Evolutionary conservation across 768 basidiomycete species (phyloP).

Genomic region (Trichaptum fuscoviolaceum): DNA sequence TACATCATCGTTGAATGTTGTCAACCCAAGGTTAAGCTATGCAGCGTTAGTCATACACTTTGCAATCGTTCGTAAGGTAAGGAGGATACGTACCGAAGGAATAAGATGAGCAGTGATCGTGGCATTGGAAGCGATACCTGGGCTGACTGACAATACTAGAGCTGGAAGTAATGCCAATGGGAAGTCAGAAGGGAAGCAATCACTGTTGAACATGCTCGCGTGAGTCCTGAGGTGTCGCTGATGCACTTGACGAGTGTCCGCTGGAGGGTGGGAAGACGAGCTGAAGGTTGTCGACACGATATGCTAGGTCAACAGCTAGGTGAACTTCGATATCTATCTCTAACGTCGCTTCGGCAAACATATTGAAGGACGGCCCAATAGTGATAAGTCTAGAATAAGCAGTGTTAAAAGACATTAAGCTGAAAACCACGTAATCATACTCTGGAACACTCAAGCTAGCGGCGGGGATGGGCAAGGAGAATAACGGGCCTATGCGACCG

Average conservation of each 20-base stretch:
- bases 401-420: neutral
- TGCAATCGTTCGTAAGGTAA: slow-evolving; percentile 6
- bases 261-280: slow-evolving; percentile 38
- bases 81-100: slow-evolving; percentile 25
- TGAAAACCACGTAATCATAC: neutral
- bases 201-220: slow-evolving; percentile 27
- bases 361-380: slow-evolving; percentile 32
- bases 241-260: slow-evolving; percentile 15
- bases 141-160: slow-evolving; percentile 36
- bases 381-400: slow-evolving; percentile 32
- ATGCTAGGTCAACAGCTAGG: slow-evolving; percentile 38
- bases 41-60: neutral
- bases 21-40: slow-evolving; percentile 37
- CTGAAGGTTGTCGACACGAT: slow-evolving; percentile 34
- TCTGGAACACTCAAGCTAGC: neutral
- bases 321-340: slow-evolving; percentile 33
- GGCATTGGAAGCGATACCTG: slow-evolving; percentile 36
- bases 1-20: slow-evolving; percentile 30
- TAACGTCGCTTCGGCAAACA: slow-evolving; percentile 23
- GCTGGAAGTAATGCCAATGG: slow-evolving; percentile 19
- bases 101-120: slow-evolving; percentile 43
- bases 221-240: slow-evolving; percentile 34
- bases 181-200: too few relatives aligned
- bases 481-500: slow-evolving; percentile 1
- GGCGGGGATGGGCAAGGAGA: neutral